phyloP scores from a whole-genome alignment of 768 basidiomycete genomes.

The Boletus huronensis region DNA sequence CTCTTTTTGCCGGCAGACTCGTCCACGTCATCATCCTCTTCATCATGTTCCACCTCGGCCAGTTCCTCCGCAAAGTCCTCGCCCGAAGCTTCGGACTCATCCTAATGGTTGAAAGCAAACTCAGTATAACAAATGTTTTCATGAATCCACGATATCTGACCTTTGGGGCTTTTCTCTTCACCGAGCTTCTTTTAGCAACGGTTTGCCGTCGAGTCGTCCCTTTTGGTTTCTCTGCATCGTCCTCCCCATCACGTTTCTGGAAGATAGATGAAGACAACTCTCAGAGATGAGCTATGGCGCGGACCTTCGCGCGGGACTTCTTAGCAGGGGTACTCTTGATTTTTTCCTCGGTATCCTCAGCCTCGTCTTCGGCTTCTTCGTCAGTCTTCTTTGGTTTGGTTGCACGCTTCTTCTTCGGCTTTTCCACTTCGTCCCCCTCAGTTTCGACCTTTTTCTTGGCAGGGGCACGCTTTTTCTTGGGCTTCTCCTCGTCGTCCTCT shows the following conservation, averaged over 20 bases:
- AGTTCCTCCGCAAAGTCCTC: slow-evolving; percentile 47
- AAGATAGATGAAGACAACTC: slow-evolving; percentile 12
- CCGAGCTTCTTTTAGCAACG: slow-evolving; percentile 43
- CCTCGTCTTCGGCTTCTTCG: slow-evolving; percentile 33
- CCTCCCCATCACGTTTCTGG: slow-evolving; percentile 33
- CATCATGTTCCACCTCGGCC: slow-evolving; percentile 46
- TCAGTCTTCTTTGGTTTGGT: slow-evolving; percentile 32
- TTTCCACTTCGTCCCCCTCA: slow-evolving; percentile 35
- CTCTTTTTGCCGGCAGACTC: slow-evolving; percentile 55
- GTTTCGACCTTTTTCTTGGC: slow-evolving; percentile 35
- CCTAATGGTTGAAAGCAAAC: slow-evolving; percentile 5
- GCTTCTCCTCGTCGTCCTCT: slow-evolving; percentile 51
- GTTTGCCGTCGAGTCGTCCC: slow-evolving; percentile 45
- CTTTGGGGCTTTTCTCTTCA: slow-evolving; percentile 44
- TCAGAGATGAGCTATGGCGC: slow-evolving; percentile 12
- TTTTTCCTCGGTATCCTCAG: slow-evolving; percentile 27
- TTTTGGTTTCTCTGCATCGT: slow-evolving; percentile 45
- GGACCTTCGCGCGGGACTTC: slow-evolving; percentile 38
- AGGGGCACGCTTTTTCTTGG: slow-evolving; percentile 46
- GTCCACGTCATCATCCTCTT: slow-evolving; percentile 41
- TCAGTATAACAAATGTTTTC: background rate
- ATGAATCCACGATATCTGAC: slow-evolving; percentile 16
- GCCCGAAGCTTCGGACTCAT: slow-evolving; percentile 39
- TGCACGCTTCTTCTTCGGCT: slow-evolving; percentile 35
- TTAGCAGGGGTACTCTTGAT: slow-evolving; percentile 33